These are phyloP conservation scores for Tricholoma furcatifolium DNA, from an alignment of 768 basidiomycete genomes.

Conservation along the genomic window DNA sequence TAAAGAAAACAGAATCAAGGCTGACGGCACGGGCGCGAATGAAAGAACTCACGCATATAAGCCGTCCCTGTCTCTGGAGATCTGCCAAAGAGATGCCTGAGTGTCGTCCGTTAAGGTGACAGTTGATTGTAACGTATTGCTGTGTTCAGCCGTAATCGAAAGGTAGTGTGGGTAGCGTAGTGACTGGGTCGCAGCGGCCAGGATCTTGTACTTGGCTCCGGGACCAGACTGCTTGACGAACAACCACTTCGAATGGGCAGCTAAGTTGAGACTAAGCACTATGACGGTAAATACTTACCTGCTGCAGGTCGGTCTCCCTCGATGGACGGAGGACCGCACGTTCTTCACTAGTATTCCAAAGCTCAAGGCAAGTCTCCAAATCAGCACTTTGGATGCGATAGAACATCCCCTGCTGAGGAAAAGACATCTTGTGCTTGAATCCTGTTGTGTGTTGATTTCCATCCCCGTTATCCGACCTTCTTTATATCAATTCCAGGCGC, in stretches of 20 bases:
- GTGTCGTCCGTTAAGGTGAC: not conserved
- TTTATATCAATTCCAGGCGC: no score
- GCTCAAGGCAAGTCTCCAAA: slow-evolving; percentile 5
- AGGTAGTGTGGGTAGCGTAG: not conserved
- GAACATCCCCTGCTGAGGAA: not conserved
- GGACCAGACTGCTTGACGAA: slow-evolving; percentile 1
- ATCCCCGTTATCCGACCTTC: no score
- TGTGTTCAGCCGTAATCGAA: no score
- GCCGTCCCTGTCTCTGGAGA: slow-evolving; percentile 2
- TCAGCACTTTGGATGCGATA: slow-evolving; percentile 6
- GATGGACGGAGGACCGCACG: not conserved
- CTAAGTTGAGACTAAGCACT: not conserved
- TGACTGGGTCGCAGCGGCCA: slow-evolving; percentile 3
- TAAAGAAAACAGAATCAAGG: not conserved
- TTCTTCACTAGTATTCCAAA: slow-evolving; percentile 1
- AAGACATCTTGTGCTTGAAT: no score
- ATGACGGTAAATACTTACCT: not conserved
- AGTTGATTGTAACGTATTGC: no score
- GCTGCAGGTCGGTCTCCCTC: not conserved
- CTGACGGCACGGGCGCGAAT: no score
- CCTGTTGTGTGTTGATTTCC: no score
- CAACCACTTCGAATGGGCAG: not conserved
- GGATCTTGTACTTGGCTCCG: slow-evolving; percentile 2
- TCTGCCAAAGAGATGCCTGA: not conserved
- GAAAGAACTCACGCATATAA: slow-evolving; percentile 1